Base-by-base conservation (phyloP, 2,329 filamentous ascomycete species). In the Trichoderma aggressivum region DNA sequence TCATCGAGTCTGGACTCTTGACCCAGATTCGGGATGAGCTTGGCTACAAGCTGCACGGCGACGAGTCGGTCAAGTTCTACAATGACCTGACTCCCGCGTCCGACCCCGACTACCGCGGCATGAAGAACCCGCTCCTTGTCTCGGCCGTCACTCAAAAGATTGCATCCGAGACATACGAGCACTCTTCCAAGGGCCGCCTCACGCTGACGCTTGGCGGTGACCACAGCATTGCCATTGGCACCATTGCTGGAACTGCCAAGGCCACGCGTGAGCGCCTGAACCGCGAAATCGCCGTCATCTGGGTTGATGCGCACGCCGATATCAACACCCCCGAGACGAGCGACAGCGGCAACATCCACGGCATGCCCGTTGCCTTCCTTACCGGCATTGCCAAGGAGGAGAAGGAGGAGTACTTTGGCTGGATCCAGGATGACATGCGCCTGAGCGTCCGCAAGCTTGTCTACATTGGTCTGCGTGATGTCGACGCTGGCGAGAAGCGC, bases 251-350 rank as follows among this genome's bases (percentile, higher is more conserved):
- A 53, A 93, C 92, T 1, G 93, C 94, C 43, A 93, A 91, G 84
- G 96, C 95, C 0, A 91, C 93, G 53, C 89, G 93, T 71, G 94
- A 99, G 86, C 86, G 95, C 21, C 84, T 97, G 72, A 89, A 85
- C 58, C 87, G 91, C 70, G 95, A 98, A 77, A 90, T 98, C 74
- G 96, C 94, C 14, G 93, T 99, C 71, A 97, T 99, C 81, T 99
- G 96, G 96, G 96, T 99, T 36, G 96, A 99, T 82, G 96, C 96
- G 30, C 96, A 99, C 82, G 92, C 95, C 69, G 96, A 99, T 82
- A 98, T 99, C 86, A 99, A 99, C 84, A 94, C 93, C 1, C 96
- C 95, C 67, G 94, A 98, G 87, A 91, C 89, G 61, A 95, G 92
- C 75, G 92, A 88, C 55, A 96, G 92, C 75, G 96, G 96, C 39